phyloP scores from a whole-genome alignment of 2,329 filamentous ascomycete genomes.

The Phoma sp. region DNA sequence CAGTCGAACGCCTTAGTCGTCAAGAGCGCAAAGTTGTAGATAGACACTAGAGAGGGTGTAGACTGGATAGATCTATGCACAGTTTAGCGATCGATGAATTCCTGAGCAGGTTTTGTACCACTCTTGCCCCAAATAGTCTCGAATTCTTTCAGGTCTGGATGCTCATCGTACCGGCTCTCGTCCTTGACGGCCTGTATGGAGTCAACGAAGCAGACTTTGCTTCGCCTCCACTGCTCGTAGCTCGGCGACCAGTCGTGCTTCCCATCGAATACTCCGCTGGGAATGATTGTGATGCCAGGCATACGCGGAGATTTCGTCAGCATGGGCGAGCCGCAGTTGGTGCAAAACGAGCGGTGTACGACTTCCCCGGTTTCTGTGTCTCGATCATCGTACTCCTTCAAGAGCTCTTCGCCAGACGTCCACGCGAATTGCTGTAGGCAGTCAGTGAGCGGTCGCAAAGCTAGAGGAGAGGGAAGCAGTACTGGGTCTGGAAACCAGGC shows the following conservation, averaged over 20 bases:
- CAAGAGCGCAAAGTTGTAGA: conserved; percentile 22
- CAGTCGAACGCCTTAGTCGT: conserved; percentile 30
- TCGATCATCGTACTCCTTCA: conserved; percentile 13
- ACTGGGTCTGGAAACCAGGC: conserved; percentile 13
- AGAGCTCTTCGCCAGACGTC: conserved; percentile 3
- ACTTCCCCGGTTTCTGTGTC: conserved; percentile 15
- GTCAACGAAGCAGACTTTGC: conserved; percentile 15
- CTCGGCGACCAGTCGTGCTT: conserved; percentile 11
- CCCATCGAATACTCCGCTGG: conserved; percentile 14
- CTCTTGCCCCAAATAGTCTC: conserved; percentile 9
- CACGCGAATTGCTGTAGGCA: conserved; percentile 3
- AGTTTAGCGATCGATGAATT: conserved; percentile 11
- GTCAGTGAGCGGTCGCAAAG: neutral
- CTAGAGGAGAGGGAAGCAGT: neutral
- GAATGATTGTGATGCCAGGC: conserved; percentile 10
- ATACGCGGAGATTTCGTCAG: conserved; percentile 12
- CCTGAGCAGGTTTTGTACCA: conserved; percentile 5
- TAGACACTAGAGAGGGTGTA: no score
- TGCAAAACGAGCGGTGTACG: conserved; percentile 10
- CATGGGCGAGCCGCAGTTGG: conserved; percentile 14
- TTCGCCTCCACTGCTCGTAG: conserved; percentile 16
- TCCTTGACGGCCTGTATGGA: conserved; percentile 2
- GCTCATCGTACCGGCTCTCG: conserved; percentile 7
- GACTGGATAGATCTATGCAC: neutral
- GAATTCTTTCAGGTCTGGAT: conserved; percentile 15